Conservation (phyloP, 2,329 filamentous ascomycete genomes). For the Pyrenophora seminiperda region DNA sequence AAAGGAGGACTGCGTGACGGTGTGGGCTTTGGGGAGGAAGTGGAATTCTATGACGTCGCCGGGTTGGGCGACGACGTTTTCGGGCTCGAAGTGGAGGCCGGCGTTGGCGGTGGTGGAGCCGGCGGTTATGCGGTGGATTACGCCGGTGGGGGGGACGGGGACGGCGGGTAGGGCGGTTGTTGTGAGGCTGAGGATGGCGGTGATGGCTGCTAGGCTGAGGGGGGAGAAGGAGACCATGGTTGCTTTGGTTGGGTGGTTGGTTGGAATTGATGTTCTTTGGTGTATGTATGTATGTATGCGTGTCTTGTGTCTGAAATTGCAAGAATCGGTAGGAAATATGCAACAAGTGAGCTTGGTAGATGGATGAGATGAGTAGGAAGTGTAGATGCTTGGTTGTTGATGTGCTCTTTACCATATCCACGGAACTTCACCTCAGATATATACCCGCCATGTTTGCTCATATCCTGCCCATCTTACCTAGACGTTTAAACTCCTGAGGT, state of each 20-base stretch:
- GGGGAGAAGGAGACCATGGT: conserved; percentile 36
- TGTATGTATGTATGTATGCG: neutral
- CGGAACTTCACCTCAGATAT: conserved; percentile 9
- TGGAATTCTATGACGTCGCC: conserved; percentile 54
- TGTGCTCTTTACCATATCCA: too few relatives aligned
- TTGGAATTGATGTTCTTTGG: neutral
- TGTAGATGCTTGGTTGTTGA: too few relatives aligned
- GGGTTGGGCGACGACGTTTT: conserved; percentile 39
- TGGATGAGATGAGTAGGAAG: too few relatives aligned
- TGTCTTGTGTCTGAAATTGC: conserved; percentile 1
- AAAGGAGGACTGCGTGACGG: conserved; percentile 75
- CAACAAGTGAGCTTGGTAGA: too few relatives aligned
- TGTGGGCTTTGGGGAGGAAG: conserved; percentile 68
- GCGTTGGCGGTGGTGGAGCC: conserved; percentile 31
- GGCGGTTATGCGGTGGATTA: conserved; percentile 37
- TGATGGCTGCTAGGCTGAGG: conserved; percentile 24
- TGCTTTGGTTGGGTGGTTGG: conserved; percentile 12
- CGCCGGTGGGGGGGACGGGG: conserved; percentile 24
- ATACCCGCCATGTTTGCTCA: conserved; percentile 11
- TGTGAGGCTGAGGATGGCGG: conserved; percentile 29
- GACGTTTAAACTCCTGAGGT: too few relatives aligned
- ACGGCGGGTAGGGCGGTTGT: conserved; percentile 14
- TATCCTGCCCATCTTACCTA: conserved; percentile 2
- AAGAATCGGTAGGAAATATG: too few relatives aligned
- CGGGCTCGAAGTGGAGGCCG: conserved; percentile 42